Evolutionary conservation across 495 filamentous ascomycete species (phyloP).

Genomic region (Penicillium daleae): DNA sequence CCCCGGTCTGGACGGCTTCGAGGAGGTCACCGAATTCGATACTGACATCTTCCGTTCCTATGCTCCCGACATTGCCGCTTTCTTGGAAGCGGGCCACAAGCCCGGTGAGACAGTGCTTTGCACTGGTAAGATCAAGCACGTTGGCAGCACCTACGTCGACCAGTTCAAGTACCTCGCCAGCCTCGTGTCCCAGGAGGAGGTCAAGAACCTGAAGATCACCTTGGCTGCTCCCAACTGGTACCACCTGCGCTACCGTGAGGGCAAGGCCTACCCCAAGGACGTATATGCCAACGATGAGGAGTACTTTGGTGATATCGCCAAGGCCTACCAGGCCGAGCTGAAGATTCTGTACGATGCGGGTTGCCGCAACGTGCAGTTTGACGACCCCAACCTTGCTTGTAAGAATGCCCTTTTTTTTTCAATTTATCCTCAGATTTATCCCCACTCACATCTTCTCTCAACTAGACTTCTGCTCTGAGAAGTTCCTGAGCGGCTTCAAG

Average conservation of each 20-base stretch:
- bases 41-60: constrained; percentile 70
- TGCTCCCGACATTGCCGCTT: constrained; percentile 78
- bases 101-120: constrained; percentile 76
- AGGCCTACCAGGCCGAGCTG: constrained; percentile 70
- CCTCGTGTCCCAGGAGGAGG: constrained; percentile 59
- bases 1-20: constrained; percentile 72
- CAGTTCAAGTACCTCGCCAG: constrained; percentile 73
- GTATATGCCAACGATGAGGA: constrained; percentile 69
- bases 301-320: constrained; percentile 76
- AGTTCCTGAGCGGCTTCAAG: constrained; percentile 72
- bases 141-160: constrained; percentile 61
- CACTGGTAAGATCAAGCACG: constrained; percentile 71
- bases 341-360: constrained; percentile 70
- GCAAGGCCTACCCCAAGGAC: constrained; percentile 65
- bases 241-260: constrained; percentile 73
- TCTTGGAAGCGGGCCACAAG: constrained; percentile 71
- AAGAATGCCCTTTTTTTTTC: constrained; percentile 28
- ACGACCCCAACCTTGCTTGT: constrained; percentile 79
- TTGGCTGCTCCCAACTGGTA: constrained; percentile 76
- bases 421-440: not conserved
- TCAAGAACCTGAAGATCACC: constrained; percentile 71
- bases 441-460: not conserved
- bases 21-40: constrained; percentile 61
- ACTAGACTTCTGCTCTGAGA: constrained; percentile 75
- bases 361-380: constrained; percentile 72